phyloP scores from a whole-genome alignment of 306 rosid species.

The Adenanthera pavonina region DNA sequence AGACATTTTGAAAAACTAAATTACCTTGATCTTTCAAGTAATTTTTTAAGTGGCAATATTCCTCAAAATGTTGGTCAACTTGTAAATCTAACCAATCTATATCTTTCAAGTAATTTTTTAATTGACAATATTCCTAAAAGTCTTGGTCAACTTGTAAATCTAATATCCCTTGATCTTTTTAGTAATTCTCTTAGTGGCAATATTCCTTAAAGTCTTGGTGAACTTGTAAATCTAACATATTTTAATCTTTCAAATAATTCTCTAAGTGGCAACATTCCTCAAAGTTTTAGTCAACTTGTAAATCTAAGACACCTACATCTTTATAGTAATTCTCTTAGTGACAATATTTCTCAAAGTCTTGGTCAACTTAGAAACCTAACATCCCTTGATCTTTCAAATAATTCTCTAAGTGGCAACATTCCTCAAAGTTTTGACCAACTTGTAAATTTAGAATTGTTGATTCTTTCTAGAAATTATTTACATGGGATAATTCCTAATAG shows the following conservation, averaged over 20 bases:
- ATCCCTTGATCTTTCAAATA: too few species aligned
- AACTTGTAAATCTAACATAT: fast-evolving
- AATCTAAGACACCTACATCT: too few species aligned
- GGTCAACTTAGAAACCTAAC: too few species aligned
- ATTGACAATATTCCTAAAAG: not conserved
- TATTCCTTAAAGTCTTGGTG: not conserved
- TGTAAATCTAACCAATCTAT: not conserved
- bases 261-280: not conserved
- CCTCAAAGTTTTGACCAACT: too few species aligned
- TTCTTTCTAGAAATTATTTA: not conserved
- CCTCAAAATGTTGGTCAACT: not conserved
- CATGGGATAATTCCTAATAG: too few species aligned
- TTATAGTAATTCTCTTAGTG: too few species aligned
- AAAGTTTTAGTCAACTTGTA: too few species aligned
- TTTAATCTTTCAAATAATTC: not conserved
- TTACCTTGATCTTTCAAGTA: too few species aligned
- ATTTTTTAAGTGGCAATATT: not conserved
- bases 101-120: too few species aligned
- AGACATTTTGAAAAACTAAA: not conserved
- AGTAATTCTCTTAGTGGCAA: not conserved
- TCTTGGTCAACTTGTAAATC: conserved; percentile 16
- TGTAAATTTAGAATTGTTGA: too few species aligned
- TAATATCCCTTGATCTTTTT: not conserved
- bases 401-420: too few species aligned
- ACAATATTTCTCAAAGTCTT: too few species aligned